Evolutionary conservation across 2,329 filamentous ascomycete genomes (phyloP).

Genomic region (Xylariaceae sp.): DNA sequence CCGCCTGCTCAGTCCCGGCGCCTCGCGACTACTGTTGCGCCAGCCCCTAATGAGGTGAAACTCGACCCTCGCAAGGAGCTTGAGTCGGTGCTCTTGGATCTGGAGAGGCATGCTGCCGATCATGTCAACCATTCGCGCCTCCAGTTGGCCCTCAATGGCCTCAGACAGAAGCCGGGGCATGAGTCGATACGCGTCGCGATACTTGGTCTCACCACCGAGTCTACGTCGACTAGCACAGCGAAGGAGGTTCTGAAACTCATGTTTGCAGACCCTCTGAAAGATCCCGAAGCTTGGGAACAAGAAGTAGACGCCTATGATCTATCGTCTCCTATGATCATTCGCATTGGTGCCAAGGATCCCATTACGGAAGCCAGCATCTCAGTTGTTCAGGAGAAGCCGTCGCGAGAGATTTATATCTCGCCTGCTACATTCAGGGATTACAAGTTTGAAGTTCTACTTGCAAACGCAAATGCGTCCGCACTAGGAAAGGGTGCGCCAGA

Average conservation of each 20-base stretch:
- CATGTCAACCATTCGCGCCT: constrained; percentile 64
- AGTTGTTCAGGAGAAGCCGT: constrained; percentile 38
- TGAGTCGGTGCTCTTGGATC: constrained; percentile 51
- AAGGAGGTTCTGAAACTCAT: constrained; percentile 63
- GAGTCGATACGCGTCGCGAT: constrained; percentile 57
- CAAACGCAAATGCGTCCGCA: constrained; percentile 44
- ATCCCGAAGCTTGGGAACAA: constrained; percentile 61
- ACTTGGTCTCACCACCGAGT: constrained; percentile 41
- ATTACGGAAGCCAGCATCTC: constrained; percentile 38
- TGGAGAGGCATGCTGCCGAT: constrained; percentile 56
- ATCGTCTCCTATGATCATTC: constrained; percentile 57
- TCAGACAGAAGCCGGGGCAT: constrained; percentile 50
- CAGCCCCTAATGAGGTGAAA: background rate
- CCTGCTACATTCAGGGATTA: constrained; percentile 56
- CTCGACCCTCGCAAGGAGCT: constrained; percentile 46
- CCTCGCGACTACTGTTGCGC: constrained; percentile 23
- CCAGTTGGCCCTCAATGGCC: constrained; percentile 63
- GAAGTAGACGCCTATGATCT: constrained; percentile 49
- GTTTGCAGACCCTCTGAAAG: constrained; percentile 62
- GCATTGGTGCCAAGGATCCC: constrained; percentile 40
- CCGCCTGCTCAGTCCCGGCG: constrained; percentile 21
- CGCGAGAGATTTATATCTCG: constrained; percentile 58
- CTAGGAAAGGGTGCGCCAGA: constrained; percentile 38
- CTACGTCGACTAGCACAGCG: constrained; percentile 44
- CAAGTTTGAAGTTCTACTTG: constrained; percentile 59